Conservation (phyloP, 768 basidiomycete genomes). For the Cytidiella melzeri region DNA sequence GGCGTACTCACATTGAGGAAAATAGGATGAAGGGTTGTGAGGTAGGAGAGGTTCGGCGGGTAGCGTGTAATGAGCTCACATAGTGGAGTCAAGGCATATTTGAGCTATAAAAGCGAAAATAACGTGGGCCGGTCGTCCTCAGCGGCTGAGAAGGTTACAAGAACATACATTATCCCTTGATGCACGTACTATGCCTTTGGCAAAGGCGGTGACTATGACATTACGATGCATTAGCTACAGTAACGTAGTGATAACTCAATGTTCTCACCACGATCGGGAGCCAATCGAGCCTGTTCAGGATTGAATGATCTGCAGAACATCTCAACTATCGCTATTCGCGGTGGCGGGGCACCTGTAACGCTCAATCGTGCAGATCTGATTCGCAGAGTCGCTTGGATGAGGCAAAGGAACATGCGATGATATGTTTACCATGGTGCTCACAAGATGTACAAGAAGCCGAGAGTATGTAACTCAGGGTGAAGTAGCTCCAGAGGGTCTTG, state of each 20-base stretch:
- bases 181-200: slow-evolving; percentile 51
- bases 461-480: slow-evolving; percentile 47
- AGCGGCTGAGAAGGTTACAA: neutral
- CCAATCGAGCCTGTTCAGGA: slow-evolving; percentile 56
- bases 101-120: slow-evolving; percentile 27
- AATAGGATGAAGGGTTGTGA: slow-evolving; percentile 66
- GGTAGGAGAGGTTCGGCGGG: slow-evolving; percentile 45
- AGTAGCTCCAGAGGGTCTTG: slow-evolving; percentile 64
- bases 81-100: slow-evolving; percentile 52
- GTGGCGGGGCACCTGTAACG: slow-evolving; percentile 30
- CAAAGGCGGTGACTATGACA: slow-evolving; percentile 54
- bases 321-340: slow-evolving; percentile 37
- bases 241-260: slow-evolving; percentile 9
- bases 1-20: slow-evolving; percentile 50
- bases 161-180: slow-evolving; percentile 50
- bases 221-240: neutral
- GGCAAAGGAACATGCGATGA: neutral
- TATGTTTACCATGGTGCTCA: slow-evolving; percentile 31
- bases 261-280: slow-evolving; percentile 63
- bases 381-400: neutral
- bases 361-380: slow-evolving; percentile 55
- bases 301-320: slow-evolving; percentile 60
- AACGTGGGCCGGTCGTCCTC: slow-evolving; percentile 23
- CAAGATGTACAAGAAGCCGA: slow-evolving; percentile 71
- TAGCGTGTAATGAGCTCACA: slow-evolving; percentile 57